Evolutionary conservation across 1,284 basidiomycete species (phyloP), one percentile per base, ranked within the genome.

Genomic region (Uromyces viciae-fabae): DNA sequence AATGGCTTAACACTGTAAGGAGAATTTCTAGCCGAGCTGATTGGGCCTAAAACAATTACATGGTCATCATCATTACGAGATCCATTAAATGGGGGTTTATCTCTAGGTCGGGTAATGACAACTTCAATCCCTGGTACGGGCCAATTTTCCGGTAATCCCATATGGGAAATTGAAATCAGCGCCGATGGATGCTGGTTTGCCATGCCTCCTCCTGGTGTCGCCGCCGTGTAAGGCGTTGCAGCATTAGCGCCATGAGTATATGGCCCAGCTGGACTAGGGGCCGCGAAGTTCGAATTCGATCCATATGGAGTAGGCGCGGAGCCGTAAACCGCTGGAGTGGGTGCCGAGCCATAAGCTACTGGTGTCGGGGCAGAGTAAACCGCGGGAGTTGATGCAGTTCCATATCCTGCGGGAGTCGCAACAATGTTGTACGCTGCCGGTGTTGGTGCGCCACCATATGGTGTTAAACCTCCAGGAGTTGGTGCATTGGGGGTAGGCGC

Each of bases 381-480:
- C 38, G 83, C 83, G 9, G 79, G 82, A 7, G 84, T 83, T 1
- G 84, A 84, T 2, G 83, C 83, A 17, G 83, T 83, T n/a, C 68
- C 58, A 52, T 84, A 85, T 14, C 85, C 83, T 28, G 86, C 88
- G 22, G 88, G 89, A 2, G 89, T 89, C 9, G 88, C 88, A 17
- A 88, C 88, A n/a, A 84, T 81, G 25, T 79, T 81, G 75, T 83
- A 85, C 43, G 78, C 82, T 43, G 82, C 85, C 28, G 85, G 86
- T 56, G 85, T 86, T 3, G 85, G 84, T 1, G 86, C 85, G 36
- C 84, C 84, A 46, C 77, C 82, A 58, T 68, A 81, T 25, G 64
- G 73, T 19, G 79, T 82, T 9, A 76, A 74, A 22, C 84, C 83
- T 42, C 85, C 86, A 1, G 87, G 85, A 1, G 86, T 86, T 5